phyloP scores from a whole-genome alignment of 73 alveolate species.

The Paramecium pentaurelia region DNA sequence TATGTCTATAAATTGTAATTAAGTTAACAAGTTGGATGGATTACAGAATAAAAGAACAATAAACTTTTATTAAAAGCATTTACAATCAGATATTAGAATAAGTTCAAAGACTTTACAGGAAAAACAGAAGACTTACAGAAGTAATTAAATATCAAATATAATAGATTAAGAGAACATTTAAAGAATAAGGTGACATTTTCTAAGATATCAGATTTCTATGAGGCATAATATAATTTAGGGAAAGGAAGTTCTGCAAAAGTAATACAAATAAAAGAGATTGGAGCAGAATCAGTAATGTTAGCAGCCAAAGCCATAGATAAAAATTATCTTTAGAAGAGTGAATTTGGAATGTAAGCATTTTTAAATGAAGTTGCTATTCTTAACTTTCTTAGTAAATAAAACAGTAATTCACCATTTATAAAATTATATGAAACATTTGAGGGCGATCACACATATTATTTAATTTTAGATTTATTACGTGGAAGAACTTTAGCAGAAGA shows the following conservation, averaged over 20 bases:
- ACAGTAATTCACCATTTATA: background rate
- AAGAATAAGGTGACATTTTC: conserved; percentile 2
- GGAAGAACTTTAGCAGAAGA: conserved; percentile 56
- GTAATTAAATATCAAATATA: background rate
- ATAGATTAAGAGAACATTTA: background rate
- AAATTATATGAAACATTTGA: conserved; percentile 52
- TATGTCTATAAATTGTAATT: background rate
- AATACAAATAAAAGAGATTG: background rate
- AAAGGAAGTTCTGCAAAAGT: conserved; percentile 51
- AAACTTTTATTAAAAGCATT: background rate
- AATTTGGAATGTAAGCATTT: conserved; percentile 28
- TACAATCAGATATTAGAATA: background rate
- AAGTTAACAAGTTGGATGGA: background rate
- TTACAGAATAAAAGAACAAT: background rate
- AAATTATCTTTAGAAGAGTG: background rate
- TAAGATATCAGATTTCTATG: conserved; percentile 23
- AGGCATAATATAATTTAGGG: conserved; percentile 32
- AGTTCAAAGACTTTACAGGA: background rate
- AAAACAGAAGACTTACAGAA: background rate
- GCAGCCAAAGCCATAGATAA: conserved; percentile 49
- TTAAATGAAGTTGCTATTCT: background rate
- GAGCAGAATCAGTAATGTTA: background rate
- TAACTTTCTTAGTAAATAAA: background rate
- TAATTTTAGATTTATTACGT: conserved; percentile 42
- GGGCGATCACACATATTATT: conserved; percentile 58